Evolutionary conservation across 352 stramenopile species (phyloP).

Genomic region (Globisporangium solare): DNA sequence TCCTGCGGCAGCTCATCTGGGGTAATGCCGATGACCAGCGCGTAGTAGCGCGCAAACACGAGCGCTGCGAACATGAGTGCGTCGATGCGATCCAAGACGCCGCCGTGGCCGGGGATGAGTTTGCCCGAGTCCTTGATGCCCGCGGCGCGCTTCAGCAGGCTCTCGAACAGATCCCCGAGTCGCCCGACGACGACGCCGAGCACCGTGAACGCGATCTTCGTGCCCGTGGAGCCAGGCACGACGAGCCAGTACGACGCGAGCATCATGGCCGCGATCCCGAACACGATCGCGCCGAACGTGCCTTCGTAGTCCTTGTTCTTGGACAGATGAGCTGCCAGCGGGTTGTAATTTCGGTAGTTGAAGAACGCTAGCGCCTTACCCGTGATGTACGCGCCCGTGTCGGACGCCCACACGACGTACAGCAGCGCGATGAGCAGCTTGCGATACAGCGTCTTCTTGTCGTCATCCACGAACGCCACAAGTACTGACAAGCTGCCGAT

Average conservation of each 20-base stretch:
- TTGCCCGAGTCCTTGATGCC: conserved; percentile 88
- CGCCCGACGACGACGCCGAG: neutral
- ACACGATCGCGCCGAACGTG: neutral
- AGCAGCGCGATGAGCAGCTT: neutral
- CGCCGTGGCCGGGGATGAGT: conserved; percentile 89
- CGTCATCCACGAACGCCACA: neutral
- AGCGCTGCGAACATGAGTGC: conserved; percentile 75
- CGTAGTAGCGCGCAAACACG: conserved; percentile 20
- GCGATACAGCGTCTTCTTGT: neutral
- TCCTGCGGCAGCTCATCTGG: conserved; percentile 12
- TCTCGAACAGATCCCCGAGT: neutral
- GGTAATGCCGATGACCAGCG: conserved; percentile 1
- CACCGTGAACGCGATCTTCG: conserved; percentile 57
- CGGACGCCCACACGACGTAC: neutral
- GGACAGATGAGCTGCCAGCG: neutral
- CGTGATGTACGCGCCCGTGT: neutral
- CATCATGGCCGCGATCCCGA: neutral
- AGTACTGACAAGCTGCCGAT: neutral
- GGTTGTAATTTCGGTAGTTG: neutral
- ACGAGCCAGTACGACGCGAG: neutral
- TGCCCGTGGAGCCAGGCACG: conserved; percentile 35
- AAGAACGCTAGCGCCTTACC: neutral
- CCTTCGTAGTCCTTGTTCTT: conserved; percentile 1
- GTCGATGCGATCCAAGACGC: conserved; percentile 88
- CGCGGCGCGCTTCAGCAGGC: neutral